These are phyloP conservation scores for Candida anglica DNA, from an alignment of 805 yeast genomes.

Conservation along the genomic window DNA sequence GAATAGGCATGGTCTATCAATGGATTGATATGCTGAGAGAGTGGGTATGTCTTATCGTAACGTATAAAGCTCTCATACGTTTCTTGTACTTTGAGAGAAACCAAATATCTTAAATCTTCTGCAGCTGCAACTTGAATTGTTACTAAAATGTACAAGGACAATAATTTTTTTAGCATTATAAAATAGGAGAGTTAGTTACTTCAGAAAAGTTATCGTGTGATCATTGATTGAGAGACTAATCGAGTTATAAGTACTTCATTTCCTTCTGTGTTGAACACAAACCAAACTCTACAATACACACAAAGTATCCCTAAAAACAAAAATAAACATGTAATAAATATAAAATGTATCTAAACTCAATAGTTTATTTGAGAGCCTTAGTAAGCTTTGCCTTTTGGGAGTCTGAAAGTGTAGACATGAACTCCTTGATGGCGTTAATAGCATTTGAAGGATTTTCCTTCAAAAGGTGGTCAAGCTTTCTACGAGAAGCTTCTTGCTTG, in stretches of 20 bases:
- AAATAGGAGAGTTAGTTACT: too few species aligned
- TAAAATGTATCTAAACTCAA: too few species aligned
- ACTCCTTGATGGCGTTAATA: constrained; percentile 31
- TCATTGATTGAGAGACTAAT: too few species aligned
- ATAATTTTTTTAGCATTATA: too few species aligned
- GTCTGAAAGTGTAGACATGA: constrained; percentile 27
- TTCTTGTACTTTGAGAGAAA: constrained; percentile 48
- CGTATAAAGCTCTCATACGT: constrained; percentile 46
- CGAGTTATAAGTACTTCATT: too few species aligned
- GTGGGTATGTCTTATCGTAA: constrained; percentile 36
- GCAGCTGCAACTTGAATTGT: too few species aligned
- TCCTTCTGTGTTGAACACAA: too few species aligned
- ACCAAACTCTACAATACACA: too few species aligned
- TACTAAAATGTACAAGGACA: too few species aligned
- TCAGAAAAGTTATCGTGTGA: too few species aligned
- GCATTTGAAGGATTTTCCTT: constrained; percentile 28
- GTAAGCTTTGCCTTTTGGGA: constrained; percentile 28
- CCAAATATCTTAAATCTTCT: constrained; percentile 30
- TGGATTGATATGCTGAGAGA: constrained; percentile 39
- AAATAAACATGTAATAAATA: too few species aligned
- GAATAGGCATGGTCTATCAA: constrained; percentile 51
- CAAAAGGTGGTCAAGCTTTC: constrained; percentile 54
- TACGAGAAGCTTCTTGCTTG: constrained; percentile 64
- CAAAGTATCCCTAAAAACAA: too few species aligned
- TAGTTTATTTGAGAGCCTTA: constrained; percentile 18